phyloP scores from a whole-genome alignment of 1,284 basidiomycete genomes.

The Mycena sp. region DNA sequence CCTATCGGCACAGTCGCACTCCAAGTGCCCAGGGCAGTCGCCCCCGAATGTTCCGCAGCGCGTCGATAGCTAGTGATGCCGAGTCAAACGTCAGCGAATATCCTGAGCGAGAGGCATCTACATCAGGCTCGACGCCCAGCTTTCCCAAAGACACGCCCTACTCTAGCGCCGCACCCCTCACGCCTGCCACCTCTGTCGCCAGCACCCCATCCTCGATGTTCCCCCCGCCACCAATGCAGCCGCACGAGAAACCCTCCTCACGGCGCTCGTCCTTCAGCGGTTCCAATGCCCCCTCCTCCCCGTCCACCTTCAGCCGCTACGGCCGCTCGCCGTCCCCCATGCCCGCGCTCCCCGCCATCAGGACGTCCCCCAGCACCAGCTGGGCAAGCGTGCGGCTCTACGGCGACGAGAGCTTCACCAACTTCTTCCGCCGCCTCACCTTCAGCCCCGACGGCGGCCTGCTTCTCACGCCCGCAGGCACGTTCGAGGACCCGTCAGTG shows the following conservation, averaged over 20 bases:
- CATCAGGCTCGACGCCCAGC: constrained; percentile 33
- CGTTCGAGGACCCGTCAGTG: constrained; percentile 89
- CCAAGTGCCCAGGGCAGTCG: constrained; percentile 39
- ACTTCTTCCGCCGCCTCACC: constrained; percentile 94
- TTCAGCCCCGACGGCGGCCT: constrained; percentile 97
- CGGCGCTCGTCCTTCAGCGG: constrained; percentile 90
- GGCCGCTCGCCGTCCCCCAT: constrained; percentile 92
- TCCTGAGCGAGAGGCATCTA: background rate
- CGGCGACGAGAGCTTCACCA: constrained; percentile 94
- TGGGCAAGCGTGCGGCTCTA: constrained; percentile 66
- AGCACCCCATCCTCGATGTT: constrained; percentile 67
- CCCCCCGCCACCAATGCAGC: constrained; percentile 69
- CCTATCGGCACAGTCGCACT: background rate
- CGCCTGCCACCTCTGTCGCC: background rate
- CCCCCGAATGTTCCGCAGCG: constrained; percentile 69
- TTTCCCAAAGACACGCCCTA: too few relatives aligned
- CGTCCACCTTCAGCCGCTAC: constrained; percentile 44
- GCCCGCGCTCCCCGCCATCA: constrained; percentile 89
- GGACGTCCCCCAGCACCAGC: constrained; percentile 51
- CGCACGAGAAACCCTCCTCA: constrained; percentile 70
- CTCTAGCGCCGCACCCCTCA: background rate
- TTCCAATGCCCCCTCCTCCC: constrained; percentile 80
- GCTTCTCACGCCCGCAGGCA: constrained; percentile 93
- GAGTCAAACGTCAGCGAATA: constrained; percentile 50
- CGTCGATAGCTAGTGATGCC: constrained; percentile 69